These are phyloP conservation scores for Dictyostelium intermedium DNA, from an alignment of 78 protist species.

Conservation along the genomic window DNA sequence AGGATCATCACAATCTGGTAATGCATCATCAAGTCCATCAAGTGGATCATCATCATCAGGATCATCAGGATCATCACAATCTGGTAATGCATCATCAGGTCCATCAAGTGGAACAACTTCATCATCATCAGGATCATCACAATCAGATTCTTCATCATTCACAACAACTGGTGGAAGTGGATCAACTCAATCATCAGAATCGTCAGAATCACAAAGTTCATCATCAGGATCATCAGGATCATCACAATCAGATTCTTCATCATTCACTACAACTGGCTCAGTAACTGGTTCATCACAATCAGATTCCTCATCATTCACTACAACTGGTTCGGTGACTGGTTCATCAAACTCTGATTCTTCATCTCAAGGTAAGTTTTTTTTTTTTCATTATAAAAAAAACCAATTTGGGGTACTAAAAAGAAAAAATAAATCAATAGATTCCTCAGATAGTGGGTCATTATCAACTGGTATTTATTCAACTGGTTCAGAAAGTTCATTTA, in stretches of 20 bases:
- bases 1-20: background rate
- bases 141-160: background rate
- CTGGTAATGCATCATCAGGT: background rate
- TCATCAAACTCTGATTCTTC: background rate
- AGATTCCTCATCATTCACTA: background rate
- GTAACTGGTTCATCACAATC: background rate
- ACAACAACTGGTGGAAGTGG: background rate
- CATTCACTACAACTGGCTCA: background rate
- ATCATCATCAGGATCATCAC: constrained; percentile 1
- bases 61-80: background rate
- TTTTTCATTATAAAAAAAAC: background rate
- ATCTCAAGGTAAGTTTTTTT: background rate
- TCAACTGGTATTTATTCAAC: background rate
- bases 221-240: background rate
- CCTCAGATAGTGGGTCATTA: background rate
- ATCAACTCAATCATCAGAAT: background rate
- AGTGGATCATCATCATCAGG: background rate
- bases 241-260: background rate
- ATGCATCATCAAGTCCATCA: background rate
- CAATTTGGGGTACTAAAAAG: no score
- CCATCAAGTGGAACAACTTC: background rate
- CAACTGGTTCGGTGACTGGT: background rate
- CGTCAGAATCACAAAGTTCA: no score
- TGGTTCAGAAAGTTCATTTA: background rate
- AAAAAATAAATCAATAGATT: background rate